Conservation (phyloP, 1,284 basidiomycete genomes). For the Microbotryomycetes sp. region DNA sequence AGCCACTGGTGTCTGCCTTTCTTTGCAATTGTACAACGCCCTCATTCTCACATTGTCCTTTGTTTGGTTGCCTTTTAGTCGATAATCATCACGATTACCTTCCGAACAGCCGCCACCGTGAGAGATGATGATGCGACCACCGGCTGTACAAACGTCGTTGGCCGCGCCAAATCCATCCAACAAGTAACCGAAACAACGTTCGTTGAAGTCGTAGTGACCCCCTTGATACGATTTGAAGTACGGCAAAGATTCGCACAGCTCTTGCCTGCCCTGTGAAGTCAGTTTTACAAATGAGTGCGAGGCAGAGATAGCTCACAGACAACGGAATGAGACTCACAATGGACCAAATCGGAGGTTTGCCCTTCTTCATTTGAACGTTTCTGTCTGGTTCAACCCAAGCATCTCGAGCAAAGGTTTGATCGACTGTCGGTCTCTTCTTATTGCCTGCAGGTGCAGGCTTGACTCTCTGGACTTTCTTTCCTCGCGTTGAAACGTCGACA, state of each 20-base stretch:
- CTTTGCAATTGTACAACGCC: conserved; percentile 24
- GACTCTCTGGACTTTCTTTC: no score
- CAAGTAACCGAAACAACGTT: conserved; percentile 26
- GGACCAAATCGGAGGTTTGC: conserved; percentile 25
- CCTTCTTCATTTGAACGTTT: conserved; percentile 4
- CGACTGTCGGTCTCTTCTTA: no score
- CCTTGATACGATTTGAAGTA: conserved; percentile 30
- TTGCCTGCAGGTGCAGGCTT: no score
- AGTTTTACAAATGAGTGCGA: not conserved
- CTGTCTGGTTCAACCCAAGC: conserved; percentile 17
- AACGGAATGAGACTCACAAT: not conserved
- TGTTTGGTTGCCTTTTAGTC: conserved; percentile 7
- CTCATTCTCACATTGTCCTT: conserved; percentile 15
- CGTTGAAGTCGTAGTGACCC: conserved; percentile 25
- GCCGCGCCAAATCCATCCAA: conserved; percentile 24
- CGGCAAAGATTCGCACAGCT: conserved; percentile 25
- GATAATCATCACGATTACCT: not conserved
- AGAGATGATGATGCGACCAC: conserved; percentile 23
- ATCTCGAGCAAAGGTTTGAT: not conserved
- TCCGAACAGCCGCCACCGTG: conserved; percentile 28
- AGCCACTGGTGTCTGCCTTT: conserved; percentile 18
- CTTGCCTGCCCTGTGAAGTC: conserved; percentile 20
- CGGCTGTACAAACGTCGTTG: conserved; percentile 9
- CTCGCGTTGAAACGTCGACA: no score
- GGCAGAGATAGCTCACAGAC: no score